Base-by-base conservation (phyloP, 805 yeast species). In the Yamadazyma nakazawae region DNA sequence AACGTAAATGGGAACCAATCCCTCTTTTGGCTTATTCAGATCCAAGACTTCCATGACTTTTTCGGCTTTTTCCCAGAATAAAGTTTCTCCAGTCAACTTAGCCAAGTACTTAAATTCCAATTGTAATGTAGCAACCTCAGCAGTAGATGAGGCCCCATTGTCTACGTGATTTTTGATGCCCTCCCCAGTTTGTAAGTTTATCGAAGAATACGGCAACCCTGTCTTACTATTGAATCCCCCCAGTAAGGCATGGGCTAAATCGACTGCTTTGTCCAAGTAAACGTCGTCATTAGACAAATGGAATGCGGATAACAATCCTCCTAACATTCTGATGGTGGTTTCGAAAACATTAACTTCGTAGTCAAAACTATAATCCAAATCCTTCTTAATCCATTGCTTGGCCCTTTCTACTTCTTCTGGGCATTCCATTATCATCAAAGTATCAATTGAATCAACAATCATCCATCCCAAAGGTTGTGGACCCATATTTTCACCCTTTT, bases 251-350 rank as follows among this genome's bases (percentile, higher is more conserved):
- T 84, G 79, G n/a, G 88, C 97, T 54, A 90, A 74, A 57, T 83
- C 87, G 8, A 75, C 79, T 1, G 97, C 96, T 59, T 83, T 84
- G 51, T 87, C 88, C 45, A 89, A 70, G 58, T 82, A 88, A 45
- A 86, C 48, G 40, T 82, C 86, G 55, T 86, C 91, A 12, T 75
- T 68, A 1, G 91, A 76, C 25, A 88, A 66, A 53, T 87, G 83
- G 59, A 79, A 80, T 0, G 96, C 96, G 2, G 96, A 84, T 41
- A 91, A 67, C n/a, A 91, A 71, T 0, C 97, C 97, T 37, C 97
- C 97, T 21, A 91, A 69, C 95, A 91, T 88, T 61, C 97, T 76
- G 53, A 88, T 90, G 5, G 97, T 88, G n/a, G 97, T 89, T 62
- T 90, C 97, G 65, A 91, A 91, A 5, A 89, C 83, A 60, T 85